phyloP scores from a whole-genome alignment of 164 flowering plant species.

The Amborella trichopoda region DNA sequence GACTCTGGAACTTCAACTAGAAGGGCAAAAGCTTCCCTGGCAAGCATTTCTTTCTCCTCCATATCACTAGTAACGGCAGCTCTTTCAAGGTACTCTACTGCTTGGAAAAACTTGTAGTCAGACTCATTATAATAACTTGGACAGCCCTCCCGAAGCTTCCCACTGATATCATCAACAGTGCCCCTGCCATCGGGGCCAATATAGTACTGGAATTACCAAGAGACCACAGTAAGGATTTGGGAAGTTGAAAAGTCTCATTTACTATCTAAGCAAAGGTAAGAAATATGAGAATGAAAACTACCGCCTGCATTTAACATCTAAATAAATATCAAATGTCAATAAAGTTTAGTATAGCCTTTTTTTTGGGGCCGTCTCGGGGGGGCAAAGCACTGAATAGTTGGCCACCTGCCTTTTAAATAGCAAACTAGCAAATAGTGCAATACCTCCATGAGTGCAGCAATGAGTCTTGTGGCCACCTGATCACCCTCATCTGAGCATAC shows the following conservation, averaged over 20 bases:
- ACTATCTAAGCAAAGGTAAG: too few species aligned
- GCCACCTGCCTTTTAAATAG: too few species aligned
- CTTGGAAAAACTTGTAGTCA: constrained; percentile 88
- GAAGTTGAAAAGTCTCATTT: too few species aligned
- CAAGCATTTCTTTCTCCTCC: constrained; percentile 71
- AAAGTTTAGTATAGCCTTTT: too few species aligned
- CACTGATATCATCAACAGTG: constrained; percentile 92
- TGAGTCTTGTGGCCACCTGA: constrained; percentile 75
- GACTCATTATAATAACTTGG: constrained; percentile 96
- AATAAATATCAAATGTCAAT: too few species aligned
- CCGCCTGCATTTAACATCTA: too few species aligned
- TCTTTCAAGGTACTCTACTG: constrained; percentile 94
- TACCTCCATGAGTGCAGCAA: constrained; percentile 94
- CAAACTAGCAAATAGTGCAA: background rate
- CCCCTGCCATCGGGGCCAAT: constrained; percentile 98
- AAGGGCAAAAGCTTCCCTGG: constrained; percentile 76
- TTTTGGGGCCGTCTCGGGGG: too few species aligned
- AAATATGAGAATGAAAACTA: too few species aligned
- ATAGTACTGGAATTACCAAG: constrained; percentile 57
- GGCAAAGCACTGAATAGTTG: too few species aligned
- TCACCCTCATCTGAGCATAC: constrained; percentile 97
- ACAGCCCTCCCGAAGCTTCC: constrained; percentile 80
- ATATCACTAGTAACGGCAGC: constrained; percentile 57
- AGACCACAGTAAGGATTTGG: background rate
- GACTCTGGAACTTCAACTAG: constrained; percentile 87